These are phyloP conservation scores for Penicillium concentricum DNA, from an alignment of 2,329 filamentous ascomycete species.

Conservation along the genomic window DNA sequence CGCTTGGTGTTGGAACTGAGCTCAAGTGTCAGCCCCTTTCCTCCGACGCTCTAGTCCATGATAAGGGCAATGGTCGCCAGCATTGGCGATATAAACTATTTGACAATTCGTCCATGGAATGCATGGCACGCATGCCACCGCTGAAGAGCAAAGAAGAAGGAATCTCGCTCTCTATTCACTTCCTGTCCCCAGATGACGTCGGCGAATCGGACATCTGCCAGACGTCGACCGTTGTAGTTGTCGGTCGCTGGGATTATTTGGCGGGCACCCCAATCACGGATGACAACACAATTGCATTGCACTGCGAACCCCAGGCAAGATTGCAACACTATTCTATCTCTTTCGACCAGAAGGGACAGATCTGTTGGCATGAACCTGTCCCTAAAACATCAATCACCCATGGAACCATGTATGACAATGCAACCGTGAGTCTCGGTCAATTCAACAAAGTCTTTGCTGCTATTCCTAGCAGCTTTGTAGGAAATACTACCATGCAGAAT, in stretches of 20 bases:
- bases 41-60: conserved; percentile 13
- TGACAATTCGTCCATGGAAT: conserved; percentile 22
- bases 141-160: conserved; percentile 22
- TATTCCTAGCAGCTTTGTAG: conserved; percentile 34
- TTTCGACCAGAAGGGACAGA: conserved; percentile 33
- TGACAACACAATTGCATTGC: conserved; percentile 33
- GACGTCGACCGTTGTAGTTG: conserved; percentile 32
- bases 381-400: conserved; percentile 20
- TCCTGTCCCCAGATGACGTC: conserved; percentile 26
- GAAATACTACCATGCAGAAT: conserved; percentile 25
- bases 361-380: conserved; percentile 18
- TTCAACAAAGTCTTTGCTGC: conserved; percentile 39
- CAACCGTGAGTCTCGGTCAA: conserved; percentile 34
- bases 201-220: conserved; percentile 29
- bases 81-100: conserved; percentile 31
- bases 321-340: conserved; percentile 26
- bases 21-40: conserved; percentile 26
- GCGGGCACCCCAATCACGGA: conserved; percentile 22
- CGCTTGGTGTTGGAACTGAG: conserved; percentile 29
- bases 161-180: conserved; percentile 35
- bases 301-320: conserved; percentile 30
- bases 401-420: conserved; percentile 34
- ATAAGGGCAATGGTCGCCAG: conserved; percentile 11
- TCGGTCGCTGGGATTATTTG: conserved; percentile 36
- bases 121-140: conserved; percentile 29